phyloP scores from a whole-genome alignment of 2,329 filamentous ascomycete genomes.

The Stachybotrys chartarum region DNA sequence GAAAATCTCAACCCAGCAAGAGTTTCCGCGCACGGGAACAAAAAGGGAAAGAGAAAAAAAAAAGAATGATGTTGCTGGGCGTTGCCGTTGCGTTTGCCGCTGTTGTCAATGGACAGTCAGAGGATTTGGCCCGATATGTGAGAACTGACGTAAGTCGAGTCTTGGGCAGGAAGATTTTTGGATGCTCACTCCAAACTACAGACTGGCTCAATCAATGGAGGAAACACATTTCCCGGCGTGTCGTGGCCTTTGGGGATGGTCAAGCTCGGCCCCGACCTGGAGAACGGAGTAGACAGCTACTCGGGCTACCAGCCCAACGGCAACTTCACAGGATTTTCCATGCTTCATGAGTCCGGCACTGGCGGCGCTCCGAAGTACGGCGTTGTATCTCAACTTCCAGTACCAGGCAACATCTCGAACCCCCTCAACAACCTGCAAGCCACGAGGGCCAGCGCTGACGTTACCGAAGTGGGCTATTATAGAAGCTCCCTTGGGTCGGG shows the following conservation, averaged over 20 bases:
- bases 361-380: constrained; percentile 66
- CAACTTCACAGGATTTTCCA: constrained; percentile 51
- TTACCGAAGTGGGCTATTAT: constrained; percentile 55
- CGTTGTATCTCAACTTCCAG: constrained; percentile 53
- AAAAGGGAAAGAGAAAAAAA: no score
- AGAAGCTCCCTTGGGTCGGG: constrained; percentile 46
- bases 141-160: no score
- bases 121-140: no score
- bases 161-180: no score
- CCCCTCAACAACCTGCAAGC: constrained; percentile 52
- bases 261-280: constrained; percentile 42
- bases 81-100: no score
- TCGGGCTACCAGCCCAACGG: constrained; percentile 44
- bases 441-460: constrained; percentile 41
- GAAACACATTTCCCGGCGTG: constrained; percentile 44
- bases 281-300: constrained; percentile 41
- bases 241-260: constrained; percentile 39
- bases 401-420: constrained; percentile 35
- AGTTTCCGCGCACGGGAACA: no score
- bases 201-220: constrained; percentile 37
- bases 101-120: no score
- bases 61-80: no score
- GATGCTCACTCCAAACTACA: constrained; percentile 8
- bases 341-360: constrained; percentile 61
- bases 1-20: no score